These are phyloP conservation scores for Phtheirospermum japonicum DNA, from an alignment of 257 asterid species.

Conservation along the genomic window DNA sequence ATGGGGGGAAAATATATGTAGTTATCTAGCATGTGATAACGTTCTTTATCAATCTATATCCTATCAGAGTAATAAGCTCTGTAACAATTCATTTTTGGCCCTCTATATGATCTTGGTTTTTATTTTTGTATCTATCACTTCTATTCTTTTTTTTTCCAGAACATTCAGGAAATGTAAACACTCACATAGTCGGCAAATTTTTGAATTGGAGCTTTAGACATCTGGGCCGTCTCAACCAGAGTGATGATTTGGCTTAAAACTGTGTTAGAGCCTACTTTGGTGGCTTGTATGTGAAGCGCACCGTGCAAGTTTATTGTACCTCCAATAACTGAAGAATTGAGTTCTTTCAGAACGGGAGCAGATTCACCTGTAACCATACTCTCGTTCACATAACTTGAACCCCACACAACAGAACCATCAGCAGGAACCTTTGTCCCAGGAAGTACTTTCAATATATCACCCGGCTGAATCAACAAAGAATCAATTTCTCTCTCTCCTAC, in stretches of 20 bases:
- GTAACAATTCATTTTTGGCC: background rate
- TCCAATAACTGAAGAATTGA: conserved; percentile 66
- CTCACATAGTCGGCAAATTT: conserved; percentile 95
- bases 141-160: background rate
- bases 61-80: no score
- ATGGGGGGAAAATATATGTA: background rate
- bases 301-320: conserved; percentile 97
- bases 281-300: conserved; percentile 79
- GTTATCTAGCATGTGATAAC: background rate
- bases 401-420: conserved; percentile 94
- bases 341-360: conserved; percentile 70
- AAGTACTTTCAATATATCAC: conserved; percentile 80
- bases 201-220: conserved; percentile 99
- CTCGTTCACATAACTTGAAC: conserved; percentile 93
- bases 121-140: no score
- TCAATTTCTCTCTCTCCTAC: conserved; percentile 89
- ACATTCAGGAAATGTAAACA: conserved; percentile 24
- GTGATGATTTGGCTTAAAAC: conserved; percentile 95
- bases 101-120: background rate
- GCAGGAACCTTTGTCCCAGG: conserved; percentile 95
- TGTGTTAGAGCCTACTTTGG: conserved; percentile 89
- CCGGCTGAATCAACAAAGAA: conserved; percentile 88
- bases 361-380: conserved; percentile 99
- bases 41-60: no score
- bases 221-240: conserved; percentile 98